phyloP scores from a whole-genome alignment of 306 rosid genomes.

The Morella rubra region DNA sequence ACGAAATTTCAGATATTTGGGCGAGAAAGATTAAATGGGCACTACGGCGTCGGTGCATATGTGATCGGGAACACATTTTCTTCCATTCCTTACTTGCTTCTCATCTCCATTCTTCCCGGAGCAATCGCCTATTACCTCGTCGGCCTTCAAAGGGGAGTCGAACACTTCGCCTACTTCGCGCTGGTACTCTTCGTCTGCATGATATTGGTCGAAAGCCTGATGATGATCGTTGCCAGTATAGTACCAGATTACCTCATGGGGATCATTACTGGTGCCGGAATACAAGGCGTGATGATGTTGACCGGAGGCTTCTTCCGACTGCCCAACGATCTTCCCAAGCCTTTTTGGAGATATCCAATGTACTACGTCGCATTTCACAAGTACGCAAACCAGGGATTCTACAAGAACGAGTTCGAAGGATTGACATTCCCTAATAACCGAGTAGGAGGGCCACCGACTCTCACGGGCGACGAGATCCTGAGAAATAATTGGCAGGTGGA shows the following conservation, averaged over 20 bases:
- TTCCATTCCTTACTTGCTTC: conserved; percentile 45
- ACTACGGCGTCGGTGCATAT: conserved; percentile 49
- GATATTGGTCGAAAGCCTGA: conserved; percentile 61
- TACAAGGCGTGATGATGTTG: conserved; percentile 63
- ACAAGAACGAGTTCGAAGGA: conserved; percentile 65
- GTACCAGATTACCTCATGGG: conserved; percentile 59
- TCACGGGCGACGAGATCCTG: conserved; percentile 49
- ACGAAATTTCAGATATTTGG: conserved; percentile 39
- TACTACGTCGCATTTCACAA: conserved; percentile 57
- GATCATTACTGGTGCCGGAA: conserved; percentile 51
- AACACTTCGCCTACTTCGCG: conserved; percentile 43
- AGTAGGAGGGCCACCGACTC: conserved; percentile 15
- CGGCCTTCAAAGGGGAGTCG: conserved; percentile 43
- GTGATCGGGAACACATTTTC: conserved; percentile 50
- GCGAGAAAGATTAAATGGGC: conserved; percentile 63
- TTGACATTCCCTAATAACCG: conserved; percentile 40
- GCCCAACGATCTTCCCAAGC: conserved; percentile 57
- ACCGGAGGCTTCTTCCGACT: conserved; percentile 62
- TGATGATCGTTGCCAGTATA: conserved; percentile 65
- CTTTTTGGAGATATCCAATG: conserved; percentile 65
- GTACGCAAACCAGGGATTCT: conserved; percentile 63
- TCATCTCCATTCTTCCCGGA: conserved; percentile 53
- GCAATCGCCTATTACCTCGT: conserved; percentile 49
- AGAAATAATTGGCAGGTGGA: conserved; percentile 49
- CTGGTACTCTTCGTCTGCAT: conserved; percentile 38